Evolutionary conservation across 495 filamentous ascomycete species (phyloP), one percentile per base, ranked within the genome.

Genomic region (Glonium stellatum): DNA sequence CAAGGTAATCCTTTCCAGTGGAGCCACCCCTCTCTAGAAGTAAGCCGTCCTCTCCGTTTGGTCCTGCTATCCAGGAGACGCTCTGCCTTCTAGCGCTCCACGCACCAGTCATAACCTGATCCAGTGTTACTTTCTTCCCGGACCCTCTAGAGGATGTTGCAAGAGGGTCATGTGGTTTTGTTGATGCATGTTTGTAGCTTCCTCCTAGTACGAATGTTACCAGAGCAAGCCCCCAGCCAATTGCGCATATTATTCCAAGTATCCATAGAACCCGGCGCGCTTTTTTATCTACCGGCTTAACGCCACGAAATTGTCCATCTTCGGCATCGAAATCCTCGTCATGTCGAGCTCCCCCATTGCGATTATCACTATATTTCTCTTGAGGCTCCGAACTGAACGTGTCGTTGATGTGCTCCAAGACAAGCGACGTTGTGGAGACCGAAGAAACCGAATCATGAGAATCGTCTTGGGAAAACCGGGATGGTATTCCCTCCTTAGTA

Each of bases 51-150:
- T 96, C 87, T 25, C 90, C 90, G 55, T 87, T 79, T 23, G 90
- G 80, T 6, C 90, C 89, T 9, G 82, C 82, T 56, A 97, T 92
- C 93, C 93, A 98, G 11, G 85, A 84, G 55, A 97, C 88, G 25
- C 78, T 79, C 68, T 92, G 89, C 47, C 75, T 79, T 46, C 72
- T 73, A 21, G 89, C 72, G 9, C 73, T 73, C 90, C 91, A 98
- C 67, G 78, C 69, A 15, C 92, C 88, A 1, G 61, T 70, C 70
- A 92, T 76, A 11, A 96, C 83, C 67, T 96, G 86, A 51, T 92
- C 83, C 15, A 97, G 74, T 2, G 88, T 92, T 35, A 97, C 78
- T 41, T 84, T 81, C 73, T 87, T 93, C 12, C 89, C 90, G 35
- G 80, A 80, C 27, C 87, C 88, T 34, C 77, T 78, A 37, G 79